A percentile compares a stretch with the other conserved stretches of the same genome.
These are phyloP conservation scores for Aquilaria sinensis DNA, from an alignment of 345 rosid species.

Conservation along the genomic window DNA sequence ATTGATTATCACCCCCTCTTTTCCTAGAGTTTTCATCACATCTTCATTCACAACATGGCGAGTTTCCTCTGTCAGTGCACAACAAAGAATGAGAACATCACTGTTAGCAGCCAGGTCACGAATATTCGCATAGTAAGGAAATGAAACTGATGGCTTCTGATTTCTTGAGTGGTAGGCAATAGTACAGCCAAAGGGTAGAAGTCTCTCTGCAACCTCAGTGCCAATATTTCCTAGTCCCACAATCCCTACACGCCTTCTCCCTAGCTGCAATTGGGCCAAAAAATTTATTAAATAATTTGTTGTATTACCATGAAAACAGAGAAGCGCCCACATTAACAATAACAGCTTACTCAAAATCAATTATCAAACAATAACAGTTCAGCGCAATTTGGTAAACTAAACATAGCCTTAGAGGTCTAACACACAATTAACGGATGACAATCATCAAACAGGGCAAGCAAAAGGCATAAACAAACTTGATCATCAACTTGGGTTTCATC, in stretches of 20 bases:
- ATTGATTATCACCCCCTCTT: conserved; percentile 27
- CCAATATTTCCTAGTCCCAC: conserved; percentile 35
- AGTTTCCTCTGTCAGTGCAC: conserved; percentile 29
- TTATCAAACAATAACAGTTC: too few relatives aligned
- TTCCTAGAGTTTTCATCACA: conserved; percentile 26
- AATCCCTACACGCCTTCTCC: conserved; percentile 30
- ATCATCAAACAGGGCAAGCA: too few relatives aligned
- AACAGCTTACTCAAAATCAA: too few relatives aligned
- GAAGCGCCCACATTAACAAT: too few relatives aligned
- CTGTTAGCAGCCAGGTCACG: conserved; percentile 24
- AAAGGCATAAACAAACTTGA: too few relatives aligned
- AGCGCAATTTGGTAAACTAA: too few relatives aligned
- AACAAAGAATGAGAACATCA: conserved; percentile 28
- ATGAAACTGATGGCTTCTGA: conserved; percentile 21
- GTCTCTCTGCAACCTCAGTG: conserved; percentile 25
- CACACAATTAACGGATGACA: too few relatives aligned
- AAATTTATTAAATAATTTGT: neutral
- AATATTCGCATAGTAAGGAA: conserved; percentile 16
- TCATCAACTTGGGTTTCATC: too few relatives aligned
- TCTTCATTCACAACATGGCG: conserved; percentile 25
- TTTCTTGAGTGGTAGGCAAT: conserved; percentile 26
- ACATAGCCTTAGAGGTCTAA: too few relatives aligned
- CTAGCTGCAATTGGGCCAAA: conserved; percentile 16
- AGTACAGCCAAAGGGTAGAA: conserved; percentile 26
- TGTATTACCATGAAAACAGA: neutral